These are phyloP conservation scores for Podaxis sp. DNA, from an alignment of 768 basidiomycete species.

Conservation along the genomic window DNA sequence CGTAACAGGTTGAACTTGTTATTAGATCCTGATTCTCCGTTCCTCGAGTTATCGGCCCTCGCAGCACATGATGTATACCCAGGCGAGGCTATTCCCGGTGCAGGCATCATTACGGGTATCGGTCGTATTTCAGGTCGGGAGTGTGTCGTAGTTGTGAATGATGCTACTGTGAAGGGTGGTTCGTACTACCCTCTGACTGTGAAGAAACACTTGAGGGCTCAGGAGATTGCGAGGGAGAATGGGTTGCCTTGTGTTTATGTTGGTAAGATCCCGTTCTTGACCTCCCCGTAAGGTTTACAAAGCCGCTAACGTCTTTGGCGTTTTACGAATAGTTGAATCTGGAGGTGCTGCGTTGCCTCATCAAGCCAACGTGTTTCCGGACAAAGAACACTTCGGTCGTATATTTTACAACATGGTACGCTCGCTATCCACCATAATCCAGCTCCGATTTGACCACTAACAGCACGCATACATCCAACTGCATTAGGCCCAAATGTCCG, in stretches of 20 bases:
- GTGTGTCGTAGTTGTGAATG: slow-evolving; percentile 91
- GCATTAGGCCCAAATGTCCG: slow-evolving; percentile 85
- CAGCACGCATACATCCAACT: neutral
- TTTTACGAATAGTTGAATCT: slow-evolving; percentile 68
- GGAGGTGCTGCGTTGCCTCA: slow-evolving; percentile 91
- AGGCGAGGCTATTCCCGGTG: slow-evolving; percentile 74
- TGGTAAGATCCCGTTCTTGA: slow-evolving; percentile 45
- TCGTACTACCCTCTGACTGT: slow-evolving; percentile 92
- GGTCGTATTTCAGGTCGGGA: slow-evolving; percentile 78
- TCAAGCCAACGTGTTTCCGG: slow-evolving; percentile 94
- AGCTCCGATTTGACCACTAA: neutral
- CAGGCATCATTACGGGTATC: slow-evolving; percentile 87
- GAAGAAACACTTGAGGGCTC: slow-evolving; percentile 94
- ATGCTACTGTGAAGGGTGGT: slow-evolving; percentile 91
- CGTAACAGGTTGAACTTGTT: slow-evolving; percentile 61
- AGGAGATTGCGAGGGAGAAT: slow-evolving; percentile 93
- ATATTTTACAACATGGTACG: slow-evolving; percentile 97
- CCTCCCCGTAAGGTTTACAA: too few relatives aligned
- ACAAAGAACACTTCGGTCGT: slow-evolving; percentile 92
- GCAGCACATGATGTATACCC: slow-evolving; percentile 89
- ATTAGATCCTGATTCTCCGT: slow-evolving; percentile 85
- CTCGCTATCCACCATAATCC: neutral
- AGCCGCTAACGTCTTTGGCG: too few relatives aligned
- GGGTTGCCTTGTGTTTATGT: slow-evolving; percentile 89
- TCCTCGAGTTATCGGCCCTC: slow-evolving; percentile 82